phyloP scores from a whole-genome alignment of 2,329 filamentous ascomycete genomes.

The Neopestalotiopsis sp. region DNA sequence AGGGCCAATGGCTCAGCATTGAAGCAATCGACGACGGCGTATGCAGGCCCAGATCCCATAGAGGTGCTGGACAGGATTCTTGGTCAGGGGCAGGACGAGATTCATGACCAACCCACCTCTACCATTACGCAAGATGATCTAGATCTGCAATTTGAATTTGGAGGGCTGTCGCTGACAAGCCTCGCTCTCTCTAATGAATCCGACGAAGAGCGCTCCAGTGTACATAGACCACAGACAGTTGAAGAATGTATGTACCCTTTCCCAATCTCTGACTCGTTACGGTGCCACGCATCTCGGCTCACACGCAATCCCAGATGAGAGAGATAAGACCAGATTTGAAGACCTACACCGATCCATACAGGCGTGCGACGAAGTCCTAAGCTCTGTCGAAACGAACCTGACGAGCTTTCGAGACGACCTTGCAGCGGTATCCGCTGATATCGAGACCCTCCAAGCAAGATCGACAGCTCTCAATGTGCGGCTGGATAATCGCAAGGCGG shows the following conservation, averaged over 20 bases:
- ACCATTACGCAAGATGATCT: slow-evolving; percentile 57
- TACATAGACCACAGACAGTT: slow-evolving; percentile 63
- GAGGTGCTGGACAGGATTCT: slow-evolving; percentile 66
- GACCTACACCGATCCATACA: slow-evolving; percentile 87
- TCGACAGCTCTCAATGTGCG: slow-evolving; percentile 83
- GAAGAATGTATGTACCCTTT: slow-evolving; percentile 70
- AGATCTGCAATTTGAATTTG: slow-evolving; percentile 77
- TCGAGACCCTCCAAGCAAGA: slow-evolving; percentile 88
- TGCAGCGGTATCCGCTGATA: slow-evolving; percentile 89
- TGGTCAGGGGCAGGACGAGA: slow-evolving; percentile 26
- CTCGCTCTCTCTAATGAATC: slow-evolving; percentile 54
- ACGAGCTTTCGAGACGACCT: slow-evolving; percentile 93
- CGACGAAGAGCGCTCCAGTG: slow-evolving; percentile 28
- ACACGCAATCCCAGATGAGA: slow-evolving; percentile 62
- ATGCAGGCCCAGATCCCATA: slow-evolving; percentile 70
- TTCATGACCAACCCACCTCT: neutral
- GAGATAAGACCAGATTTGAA: slow-evolving; percentile 83
- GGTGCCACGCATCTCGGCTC: neutral
- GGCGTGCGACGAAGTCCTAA: slow-evolving; percentile 91
- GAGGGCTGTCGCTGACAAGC: slow-evolving; percentile 75
- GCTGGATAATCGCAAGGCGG: slow-evolving; percentile 85
- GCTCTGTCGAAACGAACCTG: slow-evolving; percentile 90
- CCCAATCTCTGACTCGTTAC: slow-evolving; percentile 12
- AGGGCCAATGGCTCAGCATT: slow-evolving; percentile 71
- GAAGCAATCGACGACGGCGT: slow-evolving; percentile 59